Evolutionary conservation across 2,329 filamentous ascomycete genomes (phyloP).

Genomic region (Trichoderma arundinaceum): DNA sequence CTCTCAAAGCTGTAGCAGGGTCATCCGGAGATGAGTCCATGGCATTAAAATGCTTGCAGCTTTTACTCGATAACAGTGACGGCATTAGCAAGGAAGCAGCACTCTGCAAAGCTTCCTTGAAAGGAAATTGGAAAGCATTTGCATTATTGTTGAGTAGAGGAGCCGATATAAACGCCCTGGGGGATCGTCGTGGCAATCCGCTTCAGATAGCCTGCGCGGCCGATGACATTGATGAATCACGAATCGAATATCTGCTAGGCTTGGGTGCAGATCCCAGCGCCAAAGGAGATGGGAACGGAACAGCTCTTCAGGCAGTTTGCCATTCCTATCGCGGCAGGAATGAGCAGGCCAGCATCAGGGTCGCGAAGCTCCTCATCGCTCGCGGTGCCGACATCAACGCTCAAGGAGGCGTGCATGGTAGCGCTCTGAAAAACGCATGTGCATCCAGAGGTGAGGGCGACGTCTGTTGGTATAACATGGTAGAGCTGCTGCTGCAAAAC

Average conservation of each 20-base stretch:
- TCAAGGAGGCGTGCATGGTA: neutral
- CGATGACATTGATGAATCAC: neutral
- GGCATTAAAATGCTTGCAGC: too few species aligned
- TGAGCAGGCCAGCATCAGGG: neutral
- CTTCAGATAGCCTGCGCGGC: neutral
- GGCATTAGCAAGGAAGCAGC: too few species aligned
- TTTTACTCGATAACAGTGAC: too few species aligned
- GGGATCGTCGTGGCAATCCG: neutral
- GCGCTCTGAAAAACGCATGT: neutral
- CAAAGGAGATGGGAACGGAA: neutral
- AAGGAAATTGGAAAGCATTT: too few species aligned
- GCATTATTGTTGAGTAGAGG: too few species aligned
- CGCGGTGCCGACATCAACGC: neutral
- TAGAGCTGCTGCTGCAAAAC: neutral
- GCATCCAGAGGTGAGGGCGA: neutral
- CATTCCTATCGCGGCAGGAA: neutral
- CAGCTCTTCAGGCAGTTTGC: neutral
- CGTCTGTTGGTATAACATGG: neutral
- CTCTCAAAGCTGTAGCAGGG: neutral
- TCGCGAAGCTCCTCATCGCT: neutral
- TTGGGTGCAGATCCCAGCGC: conserved; percentile 3
- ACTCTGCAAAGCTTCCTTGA: too few species aligned
- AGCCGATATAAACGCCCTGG: neutral
- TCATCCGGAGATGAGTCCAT: neutral
- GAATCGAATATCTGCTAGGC: neutral